Evolutionary conservation across 768 basidiomycete genomes (phyloP), one percentile per base, ranked within the genome.

Genomic region (Hirschioporus abietinus): DNA sequence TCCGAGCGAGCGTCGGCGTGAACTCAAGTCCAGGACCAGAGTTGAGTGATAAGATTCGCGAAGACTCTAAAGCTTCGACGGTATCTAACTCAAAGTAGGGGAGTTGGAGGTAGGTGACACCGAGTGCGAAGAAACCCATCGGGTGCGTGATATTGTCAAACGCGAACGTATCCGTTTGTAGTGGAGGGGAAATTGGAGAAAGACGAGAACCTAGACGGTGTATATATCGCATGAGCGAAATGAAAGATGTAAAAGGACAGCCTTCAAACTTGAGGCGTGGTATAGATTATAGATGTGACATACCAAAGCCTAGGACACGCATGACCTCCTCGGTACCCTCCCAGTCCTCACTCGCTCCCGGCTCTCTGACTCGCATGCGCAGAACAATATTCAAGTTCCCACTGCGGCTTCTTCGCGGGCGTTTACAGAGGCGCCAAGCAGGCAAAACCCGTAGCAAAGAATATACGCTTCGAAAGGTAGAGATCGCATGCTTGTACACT

Each of bases 401-500:
- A 76, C 69, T 72, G 74, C 72, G 81, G 65, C 78, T 80, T 34
- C 79, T 78, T 67, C 86, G 81, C 52, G 89, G 79, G 63, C 86
- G 85, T 72, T 84, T 87, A 75, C 83, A 83, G 63, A 89, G 82
- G 74, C 84, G 88, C 91, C 91, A 94, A 0, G 89, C 80, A 20
- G 92, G 92, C 3, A 93, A 82, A 26, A 92, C 81, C 64, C 91
- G 83, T 60, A 93, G 81, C 58, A 93, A 76, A 64, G 86, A 88
- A 80, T 80, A 94, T 7, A 91, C 73, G 72, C 90, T 91, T 63
- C 92, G 84, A 79, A 93, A 94, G 23, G 93, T 82, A 35, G 90
- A 84, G 71, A 94, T 93, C 36, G 89, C 87, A 71, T 93, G 88
- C 76, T 94, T 94, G 83, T 94, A 94, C 65, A 92, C 88, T 15